Base-by-base conservation (phyloP, 2,329 filamentous ascomycete genomes). In the Botrytis pseudocinerea region DNA sequence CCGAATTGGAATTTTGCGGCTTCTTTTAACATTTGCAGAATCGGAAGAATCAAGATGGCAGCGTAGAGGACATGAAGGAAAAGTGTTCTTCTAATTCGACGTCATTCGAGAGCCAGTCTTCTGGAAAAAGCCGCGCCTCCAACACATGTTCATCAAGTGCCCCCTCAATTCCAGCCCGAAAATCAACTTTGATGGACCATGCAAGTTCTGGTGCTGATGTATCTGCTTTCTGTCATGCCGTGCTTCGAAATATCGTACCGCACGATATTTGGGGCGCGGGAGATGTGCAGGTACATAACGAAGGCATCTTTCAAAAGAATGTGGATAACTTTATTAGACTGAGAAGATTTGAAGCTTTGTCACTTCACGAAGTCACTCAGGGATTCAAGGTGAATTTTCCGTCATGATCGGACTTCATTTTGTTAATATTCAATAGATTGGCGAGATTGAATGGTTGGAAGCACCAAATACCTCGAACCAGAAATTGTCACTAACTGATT, bases 211-310 rank as follows among this genome's bases (percentile, higher is more conserved):
- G 84, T 4, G 83, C 89, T 1, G 87, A 89, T 65, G 92, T 98
- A 3, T 97, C 95, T 6, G 91, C 93, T 0, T 98, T 97, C 79
- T 97, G 94, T 80, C 92, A 92, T 79, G 92, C 93, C 4, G 90
- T 91, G 0, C 80, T 98, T 44, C 84, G 84, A 32, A 92, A 88
- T 73, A 83, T 98, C 25, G 87, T 99, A 42, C 95, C 95, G 0
- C 84, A 85, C 61, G 87, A 85, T 4, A 91, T 97, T 73, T 97
- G 93, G 90, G 94, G 95, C 0, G 76, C 80, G 28, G 88, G 87
- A 1, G 80, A 85, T 1, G 81, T 82, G 0, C 86, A 87, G 51
- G 72, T 76, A 8, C 83, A 88, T 68, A 98, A 98, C 83, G 86
- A 88, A 74, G 80, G 80, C 0, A 78, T 83, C 0, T 82, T 98